Evolutionary conservation across 2,329 filamentous ascomycete genomes (phyloP), one percentile per base, ranked within the genome.

Genomic region (Drechslerella coelobrocha): DNA sequence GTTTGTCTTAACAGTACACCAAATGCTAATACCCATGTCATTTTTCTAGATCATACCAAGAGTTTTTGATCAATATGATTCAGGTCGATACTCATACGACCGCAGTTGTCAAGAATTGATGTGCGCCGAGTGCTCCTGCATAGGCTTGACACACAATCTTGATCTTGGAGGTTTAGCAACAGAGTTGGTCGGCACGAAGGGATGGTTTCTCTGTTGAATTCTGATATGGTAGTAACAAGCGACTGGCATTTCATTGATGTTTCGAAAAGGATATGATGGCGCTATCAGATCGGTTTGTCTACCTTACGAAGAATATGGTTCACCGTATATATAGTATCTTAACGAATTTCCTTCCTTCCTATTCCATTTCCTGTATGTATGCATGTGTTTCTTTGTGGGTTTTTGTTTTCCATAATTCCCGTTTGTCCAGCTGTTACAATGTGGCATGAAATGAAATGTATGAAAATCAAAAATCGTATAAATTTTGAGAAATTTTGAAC

Each of bases 321-420:
- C 65, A 69, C 65, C 65, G 65, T 69, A 69, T 47, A 69, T 69
- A 69, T 41, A 39, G 14, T 34, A 47, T 45, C 34, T 57, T 68
- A 21, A 69, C 65, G 65, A 69, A 41, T 69, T 59, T 62, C 45
- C 52, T 69, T 61, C 14, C 24, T 26, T 29, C 27, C 24, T 48
- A 17, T 2, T 55, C 31, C 55, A 53, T 39, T 34, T 45, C 50
- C 34, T 43, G 34, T 55, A 55, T 17, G 31, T 26, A 47, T 57
- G 24, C 47, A 45, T 31, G n/a, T 57, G 31, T 31, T 47, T 39
- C 41, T 41, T 54, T 6, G 3, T 54, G 21, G 3, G 3, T 37
- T 23, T 17, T 23, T 19, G 12, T 23, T 9, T 37, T 26, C 9
- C 26, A 21, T 53, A 10, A 37, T 37, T 37, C 21, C 50, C n/a